These are phyloP conservation scores for Pinus tabuliformis DNA, from an alignment of 75 land plant species.

Conservation along the genomic window DNA sequence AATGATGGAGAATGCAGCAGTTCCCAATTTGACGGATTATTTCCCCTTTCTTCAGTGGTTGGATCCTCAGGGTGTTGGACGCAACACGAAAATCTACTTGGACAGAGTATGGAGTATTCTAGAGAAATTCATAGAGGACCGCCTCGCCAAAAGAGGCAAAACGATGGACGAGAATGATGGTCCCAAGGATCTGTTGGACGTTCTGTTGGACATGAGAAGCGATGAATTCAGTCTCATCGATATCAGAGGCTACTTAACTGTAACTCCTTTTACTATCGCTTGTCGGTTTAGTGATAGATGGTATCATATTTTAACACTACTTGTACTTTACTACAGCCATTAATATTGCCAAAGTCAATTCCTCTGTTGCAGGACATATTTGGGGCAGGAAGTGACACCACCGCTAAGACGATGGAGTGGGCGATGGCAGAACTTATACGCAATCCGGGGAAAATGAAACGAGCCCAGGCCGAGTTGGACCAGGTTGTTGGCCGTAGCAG, in stretches of 20 bases:
- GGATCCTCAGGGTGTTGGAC: conserved; percentile 23
- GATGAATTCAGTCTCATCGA: not conserved
- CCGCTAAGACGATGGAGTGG: not conserved
- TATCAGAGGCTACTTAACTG: not conserved
- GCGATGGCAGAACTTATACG: not conserved
- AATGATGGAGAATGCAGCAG: conserved; percentile 14
- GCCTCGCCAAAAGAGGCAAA: not conserved
- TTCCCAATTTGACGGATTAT: conserved; percentile 22
- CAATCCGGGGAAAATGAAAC: not conserved
- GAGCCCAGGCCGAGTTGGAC: not conserved
- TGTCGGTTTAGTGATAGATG: no score
- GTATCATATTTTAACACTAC: not conserved
- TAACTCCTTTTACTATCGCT: not conserved
- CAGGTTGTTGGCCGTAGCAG: conserved; percentile 36
- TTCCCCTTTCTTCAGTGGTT: conserved; percentile 19
- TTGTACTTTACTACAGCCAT: no score
- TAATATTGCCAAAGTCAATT: no score
- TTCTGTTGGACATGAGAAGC: not conserved
- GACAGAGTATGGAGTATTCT: not conserved
- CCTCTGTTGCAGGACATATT: not conserved
- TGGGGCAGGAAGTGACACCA: not conserved
- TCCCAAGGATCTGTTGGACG: not conserved
- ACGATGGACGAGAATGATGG: not conserved
- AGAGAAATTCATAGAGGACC: not conserved
- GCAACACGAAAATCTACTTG: not conserved